Percentiles rank a stretch among this genome's conserved stretches.
These are phyloP conservation scores for Bruguiera gymnorhiza DNA, from an alignment of 345 rosid species.

Conservation along the genomic window DNA sequence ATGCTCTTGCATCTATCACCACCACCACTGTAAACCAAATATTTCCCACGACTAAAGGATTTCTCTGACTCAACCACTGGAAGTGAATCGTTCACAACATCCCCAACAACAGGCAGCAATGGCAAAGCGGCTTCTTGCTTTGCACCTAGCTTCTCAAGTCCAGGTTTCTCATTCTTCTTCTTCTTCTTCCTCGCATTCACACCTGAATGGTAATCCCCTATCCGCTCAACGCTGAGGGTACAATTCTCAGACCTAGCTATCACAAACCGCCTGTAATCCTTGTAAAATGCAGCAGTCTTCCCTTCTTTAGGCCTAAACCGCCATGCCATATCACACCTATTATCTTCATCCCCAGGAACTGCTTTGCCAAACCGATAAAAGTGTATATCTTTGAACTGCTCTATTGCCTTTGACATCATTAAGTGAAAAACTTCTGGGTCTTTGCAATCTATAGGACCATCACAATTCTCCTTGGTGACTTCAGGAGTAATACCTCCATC, in stretches of 20 bases:
- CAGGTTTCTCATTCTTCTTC: constrained; percentile 72
- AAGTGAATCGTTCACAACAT: constrained; percentile 69
- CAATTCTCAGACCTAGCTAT: constrained; percentile 63
- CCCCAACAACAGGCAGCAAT: constrained; percentile 64
- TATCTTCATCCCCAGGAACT: constrained; percentile 45
- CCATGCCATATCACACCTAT: constrained; percentile 90
- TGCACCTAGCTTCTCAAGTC: constrained; percentile 46
- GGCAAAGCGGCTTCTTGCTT: constrained; percentile 31
- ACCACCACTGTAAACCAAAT: constrained; percentile 71
- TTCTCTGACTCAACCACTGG: constrained; percentile 68
- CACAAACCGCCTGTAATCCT: constrained; percentile 81
- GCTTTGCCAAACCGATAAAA: constrained; percentile 89
- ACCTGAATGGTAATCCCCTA: constrained; percentile 92
- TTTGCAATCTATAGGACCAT: constrained; percentile 72
- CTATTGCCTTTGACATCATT: constrained; percentile 79
- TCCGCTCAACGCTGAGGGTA: constrained; percentile 45
- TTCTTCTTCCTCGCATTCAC: constrained; percentile 87
- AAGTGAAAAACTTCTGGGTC: constrained; percentile 82
- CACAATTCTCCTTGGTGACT: constrained; percentile 29
- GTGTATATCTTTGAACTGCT: constrained; percentile 75
- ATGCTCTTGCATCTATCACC: constrained; percentile 94
- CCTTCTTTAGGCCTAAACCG: constrained; percentile 95
- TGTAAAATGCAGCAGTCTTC: constrained; percentile 73
- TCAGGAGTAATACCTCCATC: background rate
- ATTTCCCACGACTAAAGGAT: constrained; percentile 58